Evolutionary conservation across 202 grass and related monocot species (phyloP), one percentile per base, ranked within the genome.

Genomic region (Digitaria exilis): DNA sequence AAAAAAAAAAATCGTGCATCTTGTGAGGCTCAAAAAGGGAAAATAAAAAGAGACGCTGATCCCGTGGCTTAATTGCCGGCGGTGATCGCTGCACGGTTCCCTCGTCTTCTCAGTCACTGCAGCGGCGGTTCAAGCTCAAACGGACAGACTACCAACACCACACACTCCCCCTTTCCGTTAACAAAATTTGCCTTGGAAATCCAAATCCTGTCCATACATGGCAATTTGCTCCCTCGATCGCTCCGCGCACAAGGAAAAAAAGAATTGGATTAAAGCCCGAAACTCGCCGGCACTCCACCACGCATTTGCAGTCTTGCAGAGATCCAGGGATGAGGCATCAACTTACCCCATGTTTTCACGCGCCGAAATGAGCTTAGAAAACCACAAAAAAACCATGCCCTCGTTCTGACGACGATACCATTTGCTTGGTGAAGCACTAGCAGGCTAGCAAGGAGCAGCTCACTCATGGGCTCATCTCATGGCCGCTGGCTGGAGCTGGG

Each of bases 11-110:
- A 50, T 55, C 21, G 29, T 64, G 60, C 28, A 66, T 49, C 60
- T 37, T 79, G 60, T 50, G 60, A 12, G 6, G 60, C 19, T 37
- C 1, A 35, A 37, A 50, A n/a, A 28, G 25, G 1, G 11, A 4
- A 28, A 2, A 31, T 3, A 32, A 11, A 79, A 65, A 9, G 60
- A 35, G 45, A 22, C 35, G n/a, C 31, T 54, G 24, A 52, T 41
- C 62, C 16, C 12, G 62, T 54, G 77, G 77, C 62, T 54, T 82
- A 42, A 82, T 82, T 28, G 54, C 5, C 79, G 43, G 85, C 72
- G 85, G 85, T 82, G 85, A 45, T 87, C n/a, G 22, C 22, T 69
- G 64, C 78, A 80, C 78, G 41, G 68, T 61, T 82, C 62, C 41
- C 31, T 12, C 78, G 78, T 69, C 57, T 39, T 48, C 34, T 13